Evolutionary conservation across 2,329 filamentous ascomycete species (phyloP).

Genomic region (Penicillium sp.): DNA sequence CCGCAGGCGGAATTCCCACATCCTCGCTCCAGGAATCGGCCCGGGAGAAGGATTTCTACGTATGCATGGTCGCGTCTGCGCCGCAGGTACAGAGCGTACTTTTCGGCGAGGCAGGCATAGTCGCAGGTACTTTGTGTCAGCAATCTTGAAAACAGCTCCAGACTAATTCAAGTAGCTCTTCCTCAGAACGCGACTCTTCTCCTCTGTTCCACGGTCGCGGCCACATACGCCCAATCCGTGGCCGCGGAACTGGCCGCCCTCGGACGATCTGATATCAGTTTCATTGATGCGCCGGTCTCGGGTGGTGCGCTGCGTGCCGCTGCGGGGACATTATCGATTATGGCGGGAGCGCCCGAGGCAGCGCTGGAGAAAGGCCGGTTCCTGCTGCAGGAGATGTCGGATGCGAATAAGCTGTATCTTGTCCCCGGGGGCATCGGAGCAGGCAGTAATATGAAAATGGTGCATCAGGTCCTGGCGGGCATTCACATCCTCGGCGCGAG

Average conservation of each 20-base stretch:
- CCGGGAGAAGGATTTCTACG: conserved; percentile 59
- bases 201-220: conserved; percentile 71
- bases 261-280: conserved; percentile 63
- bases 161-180: conserved; percentile 38
- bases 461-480: conserved; percentile 65
- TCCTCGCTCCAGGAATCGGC: conserved; percentile 65
- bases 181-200: conserved; percentile 63
- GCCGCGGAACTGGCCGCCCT: conserved; percentile 57
- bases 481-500: conserved; percentile 64
- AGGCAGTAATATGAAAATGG: conserved; percentile 64
- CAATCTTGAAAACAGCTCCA: neutral
- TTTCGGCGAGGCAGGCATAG: conserved; percentile 60
- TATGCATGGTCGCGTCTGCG: conserved; percentile 76
- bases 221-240: conserved; percentile 65
- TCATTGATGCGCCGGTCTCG: conserved; percentile 73
- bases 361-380: conserved; percentile 60
- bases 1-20: conserved; percentile 63
- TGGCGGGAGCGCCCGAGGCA: conserved; percentile 64
- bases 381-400: conserved; percentile 65
- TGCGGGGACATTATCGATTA: conserved; percentile 73
- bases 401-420: conserved; percentile 61
- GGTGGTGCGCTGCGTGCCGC: conserved; percentile 70
- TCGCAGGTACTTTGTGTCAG: conserved; percentile 15
- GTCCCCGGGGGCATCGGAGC: conserved; percentile 63
- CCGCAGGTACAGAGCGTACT: conserved; percentile 68